Evolutionary conservation across 306 rosid genomes (phyloP), one percentile per base, ranked within the genome.

Genomic region (Lathyrus oleraceus): DNA sequence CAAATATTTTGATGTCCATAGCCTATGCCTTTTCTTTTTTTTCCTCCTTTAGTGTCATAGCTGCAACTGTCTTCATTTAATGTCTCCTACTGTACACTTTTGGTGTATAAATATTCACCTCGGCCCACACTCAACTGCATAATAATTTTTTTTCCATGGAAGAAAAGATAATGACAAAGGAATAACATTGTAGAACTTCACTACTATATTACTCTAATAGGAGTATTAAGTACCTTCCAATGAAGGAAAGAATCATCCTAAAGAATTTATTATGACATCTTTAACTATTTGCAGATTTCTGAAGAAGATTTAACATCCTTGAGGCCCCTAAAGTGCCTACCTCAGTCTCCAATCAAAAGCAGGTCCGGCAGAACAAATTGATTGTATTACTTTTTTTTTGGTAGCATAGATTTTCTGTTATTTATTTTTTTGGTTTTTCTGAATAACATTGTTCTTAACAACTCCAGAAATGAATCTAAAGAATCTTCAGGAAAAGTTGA

Each of bases 251-350:
- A 75, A 66, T 69, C 69, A 44, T 59, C 58, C 15, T 42, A 67
- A 12, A 76, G 38, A 58, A 68, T 64, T 67, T 61, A 63, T 65
- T 65, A 38, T 36, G 58, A 61, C 65, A 70, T 70, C 75, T 48
- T 30, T 28, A 67, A 49, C 39, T 35, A 35, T 72, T 75, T 78
- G 60, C 95, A 90, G 99, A 83, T 69, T 68, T 63, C 85, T 39
- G 81, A 75, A 79, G 77, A 88, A 75, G 91, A 85, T 80, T 67
- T 79, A 57, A 78, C 71, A 69, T 77, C 77, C 57, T 65, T 77
- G 74, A 88, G 82, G 85, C 74, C 97, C 76, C 78, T 72, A 56
- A 88, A 88, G 81, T 89, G 87, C 59, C 78, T 83, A 17, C 80
- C 83, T 67, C 76, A 61, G 70, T 84, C 87, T 66, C 87, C 84